Percentiles rank a stretch among this genome's conserved stretches.
phyloP scores from a whole-genome alignment of 768 basidiomycete genomes.

The Basidioascus undulatus region DNA sequence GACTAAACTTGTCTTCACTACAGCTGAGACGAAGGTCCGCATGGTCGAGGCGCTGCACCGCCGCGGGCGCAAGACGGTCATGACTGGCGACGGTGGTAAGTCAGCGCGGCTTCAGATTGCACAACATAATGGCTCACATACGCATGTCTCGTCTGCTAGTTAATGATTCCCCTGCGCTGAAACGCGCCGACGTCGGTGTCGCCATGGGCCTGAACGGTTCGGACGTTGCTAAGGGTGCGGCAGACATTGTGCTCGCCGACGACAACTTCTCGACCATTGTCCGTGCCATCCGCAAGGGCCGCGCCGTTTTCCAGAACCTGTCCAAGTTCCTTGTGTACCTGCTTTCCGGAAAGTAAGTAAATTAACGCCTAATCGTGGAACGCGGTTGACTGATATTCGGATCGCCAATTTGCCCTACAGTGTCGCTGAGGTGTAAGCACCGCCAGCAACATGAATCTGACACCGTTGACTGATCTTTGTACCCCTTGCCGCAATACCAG shows the following conservation, averaged over 20 bases:
- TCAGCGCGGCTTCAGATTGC: conserved; percentile 2
- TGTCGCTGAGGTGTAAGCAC: too few species aligned
- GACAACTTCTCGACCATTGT: conserved; percentile 91
- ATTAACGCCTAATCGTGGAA: too few species aligned
- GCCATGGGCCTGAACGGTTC: conserved; percentile 98
- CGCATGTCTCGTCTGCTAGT: too few species aligned
- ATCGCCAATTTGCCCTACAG: too few species aligned
- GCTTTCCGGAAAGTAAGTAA: too few species aligned
- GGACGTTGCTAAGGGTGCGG: conserved; percentile 94
- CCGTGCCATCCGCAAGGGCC: conserved; percentile 36
- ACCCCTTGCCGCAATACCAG: too few species aligned
- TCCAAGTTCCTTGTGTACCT: conserved; percentile 9
- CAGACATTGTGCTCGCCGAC: conserved; percentile 87
- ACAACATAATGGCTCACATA: too few species aligned
- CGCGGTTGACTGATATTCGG: too few species aligned
- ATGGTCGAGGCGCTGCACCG: conserved; percentile 38
- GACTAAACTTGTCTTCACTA: too few species aligned
- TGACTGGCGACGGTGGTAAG: conserved; percentile 90
- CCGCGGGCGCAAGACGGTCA: conserved; percentile 61
- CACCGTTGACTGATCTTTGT: too few species aligned
- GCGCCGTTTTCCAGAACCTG: conserved; percentile 7
- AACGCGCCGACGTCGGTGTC: conserved; percentile 34
- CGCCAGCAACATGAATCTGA: too few species aligned
- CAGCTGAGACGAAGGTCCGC: conserved; percentile 35
- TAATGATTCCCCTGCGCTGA: conserved; percentile 35